These are phyloP conservation scores for Saccharomycopsis sp. DNA, from an alignment of 805 yeast species.

Conservation along the genomic window DNA sequence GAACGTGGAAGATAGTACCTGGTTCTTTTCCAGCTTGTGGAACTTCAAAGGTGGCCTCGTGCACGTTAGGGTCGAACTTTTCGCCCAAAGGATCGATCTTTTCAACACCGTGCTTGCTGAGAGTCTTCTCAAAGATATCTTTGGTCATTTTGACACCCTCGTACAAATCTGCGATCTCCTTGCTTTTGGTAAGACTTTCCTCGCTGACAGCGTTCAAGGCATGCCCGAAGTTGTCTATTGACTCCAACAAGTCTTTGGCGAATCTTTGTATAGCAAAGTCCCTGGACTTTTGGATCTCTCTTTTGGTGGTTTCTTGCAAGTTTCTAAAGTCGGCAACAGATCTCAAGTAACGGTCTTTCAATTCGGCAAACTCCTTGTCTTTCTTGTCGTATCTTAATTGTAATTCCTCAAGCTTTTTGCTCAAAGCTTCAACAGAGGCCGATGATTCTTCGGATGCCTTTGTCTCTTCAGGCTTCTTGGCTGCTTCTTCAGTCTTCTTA, in stretches of 20 bases:
- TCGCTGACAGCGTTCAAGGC: conserved; percentile 69
- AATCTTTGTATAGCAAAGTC: conserved; percentile 90
- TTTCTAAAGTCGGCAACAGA: conserved; percentile 90
- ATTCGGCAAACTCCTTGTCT: conserved; percentile 68
- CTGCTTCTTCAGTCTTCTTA: conserved; percentile 7
- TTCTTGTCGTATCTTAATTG: conserved; percentile 51
- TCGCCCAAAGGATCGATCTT: conserved; percentile 82
- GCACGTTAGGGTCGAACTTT: conserved; percentile 82
- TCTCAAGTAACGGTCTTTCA: conserved; percentile 77
- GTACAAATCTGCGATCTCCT: conserved; percentile 65
- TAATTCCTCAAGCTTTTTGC: conserved; percentile 31
- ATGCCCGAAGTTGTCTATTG: conserved; percentile 84
- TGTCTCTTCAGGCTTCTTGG: neutral
- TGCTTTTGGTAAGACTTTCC: conserved; percentile 50
- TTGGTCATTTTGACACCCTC: conserved; percentile 91
- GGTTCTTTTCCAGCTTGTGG: conserved; percentile 85
- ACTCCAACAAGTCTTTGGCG: conserved; percentile 82
- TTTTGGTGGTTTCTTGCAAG: conserved; percentile 82
- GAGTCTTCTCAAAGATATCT: conserved; percentile 77
- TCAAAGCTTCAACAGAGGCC: neutral
- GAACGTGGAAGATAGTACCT: conserved; percentile 88
- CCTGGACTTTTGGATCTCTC: conserved; percentile 78
- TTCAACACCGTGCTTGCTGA: conserved; percentile 68
- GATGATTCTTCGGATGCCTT: neutral
- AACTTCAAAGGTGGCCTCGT: conserved; percentile 87